phyloP scores from a whole-genome alignment of 345 rosid genomes.

The Citrus mangshanensis region DNA sequence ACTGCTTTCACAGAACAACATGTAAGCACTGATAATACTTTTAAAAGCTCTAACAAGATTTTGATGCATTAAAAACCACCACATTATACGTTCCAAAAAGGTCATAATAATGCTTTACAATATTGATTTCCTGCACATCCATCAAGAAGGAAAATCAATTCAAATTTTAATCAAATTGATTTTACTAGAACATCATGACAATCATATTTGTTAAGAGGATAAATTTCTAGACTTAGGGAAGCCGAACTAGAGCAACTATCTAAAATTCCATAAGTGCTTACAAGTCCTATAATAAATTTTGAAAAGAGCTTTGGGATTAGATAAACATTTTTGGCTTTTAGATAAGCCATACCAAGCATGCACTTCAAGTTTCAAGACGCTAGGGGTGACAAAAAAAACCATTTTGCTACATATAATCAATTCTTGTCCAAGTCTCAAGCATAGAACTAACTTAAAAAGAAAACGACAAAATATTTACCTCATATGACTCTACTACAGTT shows the following conservation, averaged over 20 bases:
- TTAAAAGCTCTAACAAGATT: background rate
- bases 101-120: background rate
- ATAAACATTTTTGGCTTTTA: too few species aligned
- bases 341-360: too few species aligned
- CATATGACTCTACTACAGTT: background rate
- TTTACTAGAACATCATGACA: background rate
- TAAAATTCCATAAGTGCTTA: background rate
- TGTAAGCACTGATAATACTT: slow-evolving; percentile 1
- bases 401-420: background rate
- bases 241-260: background rate
- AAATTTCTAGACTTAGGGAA: background rate
- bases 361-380: background rate
- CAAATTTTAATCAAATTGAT: background rate
- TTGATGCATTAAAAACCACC: background rate
- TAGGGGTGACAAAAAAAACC: background rate
- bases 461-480: background rate
- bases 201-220: background rate
- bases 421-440: background rate
- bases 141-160: background rate
- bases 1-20: background rate
- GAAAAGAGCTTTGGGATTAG: background rate
- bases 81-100: background rate
- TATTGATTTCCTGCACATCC: background rate
- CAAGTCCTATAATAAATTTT: background rate
- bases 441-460: background rate